Base-by-base conservation (phyloP, 179 eudicot genomes). In the Drosera spatulata region DNA sequence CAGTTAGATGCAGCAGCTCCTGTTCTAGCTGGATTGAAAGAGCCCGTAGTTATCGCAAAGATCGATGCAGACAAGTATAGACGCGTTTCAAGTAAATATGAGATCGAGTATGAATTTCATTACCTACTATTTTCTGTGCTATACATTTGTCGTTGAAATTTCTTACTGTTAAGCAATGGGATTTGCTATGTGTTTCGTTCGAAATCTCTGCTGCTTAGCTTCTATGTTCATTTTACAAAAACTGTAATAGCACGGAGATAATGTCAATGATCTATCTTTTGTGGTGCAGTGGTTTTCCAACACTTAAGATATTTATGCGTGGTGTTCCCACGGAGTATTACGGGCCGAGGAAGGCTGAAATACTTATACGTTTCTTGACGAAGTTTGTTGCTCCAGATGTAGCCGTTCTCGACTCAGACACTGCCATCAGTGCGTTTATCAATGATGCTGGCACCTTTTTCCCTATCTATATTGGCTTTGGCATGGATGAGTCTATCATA, bases 1-100 rank as follows among this genome's bases (percentile, higher is more conserved):
- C 86, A 91, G 99, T 82, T 91, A 73, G 96, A 88, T 66, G 84
- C 82, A 64, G 95, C 99, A 45, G 96, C 96, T 57, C 81, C 93
- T 53, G 53, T 81, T 72, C 90, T 93, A 67, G 88, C 93, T 64
- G 74, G 75, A 64, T 63, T 80, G 73, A 81, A 84, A 80, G 73
- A 79, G 61, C 96, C 99, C 42, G 61, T 93, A 46, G 82, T 79
- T 64, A 77, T 93, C 67, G 99, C 99, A 39, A 93, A 93, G 78
- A 68, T 89, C 57, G 57, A 93, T 74, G 99, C 96, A 10, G 95
- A 93, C 79, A 88, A 88, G 80, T 81, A 72, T 71, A 75, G 75
- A 52, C 75, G 80, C 33, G 61, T 93, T 76, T 91, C 82, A 55
- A 69, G 79, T 45, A 88, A 82, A 80, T 84, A 89, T 72, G 85